Conservation (phyloP, 169 alveolate species). For the Babesia divergens region DNA sequence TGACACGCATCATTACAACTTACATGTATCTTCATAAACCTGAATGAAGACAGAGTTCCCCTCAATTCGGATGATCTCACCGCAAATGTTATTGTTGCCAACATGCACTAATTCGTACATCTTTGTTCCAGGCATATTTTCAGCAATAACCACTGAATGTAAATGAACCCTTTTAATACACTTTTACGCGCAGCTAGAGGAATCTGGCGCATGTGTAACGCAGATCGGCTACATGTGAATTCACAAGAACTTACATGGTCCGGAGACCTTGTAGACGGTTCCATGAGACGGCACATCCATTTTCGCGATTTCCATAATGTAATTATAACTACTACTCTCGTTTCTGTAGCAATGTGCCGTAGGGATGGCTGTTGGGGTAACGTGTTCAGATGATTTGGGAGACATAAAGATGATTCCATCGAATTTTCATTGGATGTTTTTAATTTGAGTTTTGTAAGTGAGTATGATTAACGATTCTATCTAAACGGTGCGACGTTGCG, state of each 20-base stretch:
- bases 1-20: neutral
- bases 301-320: neutral
- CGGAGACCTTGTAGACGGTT: constrained; percentile 91
- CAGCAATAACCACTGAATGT: constrained; percentile 93
- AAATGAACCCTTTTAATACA: neutral
- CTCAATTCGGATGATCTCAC: constrained; percentile 97
- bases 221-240: neutral
- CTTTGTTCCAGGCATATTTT: constrained; percentile 97
- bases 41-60: constrained; percentile 97
- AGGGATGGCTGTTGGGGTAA: no score
- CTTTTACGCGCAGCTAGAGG: neutral
- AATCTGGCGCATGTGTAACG: neutral
- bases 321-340: no score
- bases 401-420: no score
- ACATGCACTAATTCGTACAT: constrained; percentile 97
- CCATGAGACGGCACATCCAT: constrained; percentile 70
- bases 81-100: constrained; percentile 96
- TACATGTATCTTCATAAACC: constrained; percentile 96
- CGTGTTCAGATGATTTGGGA: no score
- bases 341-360: no score
- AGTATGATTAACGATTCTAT: no score
- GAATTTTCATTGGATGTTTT: no score
- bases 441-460: no score
- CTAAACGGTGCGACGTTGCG: no score
- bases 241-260: constrained; percentile 78